phyloP scores from a whole-genome alignment of 2,329 filamentous ascomycete genomes.

The Fusarium sp. region DNA sequence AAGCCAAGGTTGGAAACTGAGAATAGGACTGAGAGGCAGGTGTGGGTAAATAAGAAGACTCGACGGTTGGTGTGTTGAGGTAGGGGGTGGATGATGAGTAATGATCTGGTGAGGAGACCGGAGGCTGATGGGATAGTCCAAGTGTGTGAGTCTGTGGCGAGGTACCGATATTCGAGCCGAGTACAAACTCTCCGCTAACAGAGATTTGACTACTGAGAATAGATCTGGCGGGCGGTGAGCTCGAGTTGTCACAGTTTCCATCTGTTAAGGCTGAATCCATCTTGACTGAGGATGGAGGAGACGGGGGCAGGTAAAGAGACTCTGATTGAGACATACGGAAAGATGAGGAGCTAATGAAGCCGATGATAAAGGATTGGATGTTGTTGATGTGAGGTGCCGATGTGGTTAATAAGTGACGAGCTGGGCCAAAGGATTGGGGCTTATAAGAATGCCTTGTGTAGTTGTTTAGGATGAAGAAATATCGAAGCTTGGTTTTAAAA shows the following conservation, averaged over 20 bases:
- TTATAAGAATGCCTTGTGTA: conserved; percentile 42
- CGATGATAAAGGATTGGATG: conserved; percentile 34
- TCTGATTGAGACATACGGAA: conserved; percentile 49
- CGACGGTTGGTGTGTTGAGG: conserved; percentile 39
- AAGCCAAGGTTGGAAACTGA: conserved; percentile 40
- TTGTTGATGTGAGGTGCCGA: conserved; percentile 37
- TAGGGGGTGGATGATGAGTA: conserved; percentile 43
- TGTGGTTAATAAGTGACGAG: conserved; percentile 36
- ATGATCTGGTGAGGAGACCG: conserved; percentile 40
- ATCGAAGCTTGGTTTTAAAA: conserved; percentile 41
- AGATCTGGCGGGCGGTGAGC: conserved; percentile 47
- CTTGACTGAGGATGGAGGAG: conserved; percentile 47
- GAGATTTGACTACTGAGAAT: conserved; percentile 39
- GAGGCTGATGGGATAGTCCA: conserved; percentile 36
- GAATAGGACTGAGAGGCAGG: conserved; percentile 43
- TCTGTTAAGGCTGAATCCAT: conserved; percentile 46
- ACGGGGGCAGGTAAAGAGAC: conserved; percentile 45
- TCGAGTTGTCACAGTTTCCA: conserved; percentile 45
- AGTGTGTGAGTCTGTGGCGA: conserved; percentile 42
- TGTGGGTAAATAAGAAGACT: conserved; percentile 44
- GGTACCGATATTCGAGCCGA: conserved; percentile 39
- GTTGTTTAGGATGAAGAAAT: conserved; percentile 37
- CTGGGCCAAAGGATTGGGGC: conserved; percentile 26
- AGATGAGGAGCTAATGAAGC: conserved; percentile 35
- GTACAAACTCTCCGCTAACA: conserved; percentile 35